A percentile compares a stretch with the other conserved stretches of the same genome.
phyloP scores from a whole-genome alignment of 2,329 filamentous ascomycete species.

The Scedosporium boydii region DNA sequence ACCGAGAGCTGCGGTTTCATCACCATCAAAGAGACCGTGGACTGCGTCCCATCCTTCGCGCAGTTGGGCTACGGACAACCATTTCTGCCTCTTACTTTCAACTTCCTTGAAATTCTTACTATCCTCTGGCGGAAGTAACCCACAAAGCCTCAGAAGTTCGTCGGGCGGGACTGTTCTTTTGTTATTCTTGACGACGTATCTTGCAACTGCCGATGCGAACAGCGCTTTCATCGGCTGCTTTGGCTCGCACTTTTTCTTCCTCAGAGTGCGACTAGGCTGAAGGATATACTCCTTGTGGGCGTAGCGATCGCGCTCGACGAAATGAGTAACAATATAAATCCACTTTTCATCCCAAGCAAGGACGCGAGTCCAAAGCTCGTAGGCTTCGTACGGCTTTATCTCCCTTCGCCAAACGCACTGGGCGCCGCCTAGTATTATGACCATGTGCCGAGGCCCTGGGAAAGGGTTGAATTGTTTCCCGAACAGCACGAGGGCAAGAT shows the following conservation, averaged over 20 bases:
- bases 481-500: conserved; percentile 23
- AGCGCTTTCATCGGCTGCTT: background rate
- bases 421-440: background rate
- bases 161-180: background rate
- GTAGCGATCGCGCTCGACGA: conserved; percentile 32
- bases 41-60: background rate
- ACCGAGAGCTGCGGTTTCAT: background rate
- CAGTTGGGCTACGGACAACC: background rate
- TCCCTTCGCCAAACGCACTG: background rate
- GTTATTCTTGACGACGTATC: background rate
- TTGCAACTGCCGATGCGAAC: background rate
- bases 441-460: background rate
- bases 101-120: background rate
- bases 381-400: background rate
- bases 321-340: conserved; percentile 68
- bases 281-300: background rate
- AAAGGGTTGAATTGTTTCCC: background rate
- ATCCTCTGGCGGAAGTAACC: background rate
- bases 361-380: conserved; percentile 52
- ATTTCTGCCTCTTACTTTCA: background rate
- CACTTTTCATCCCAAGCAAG: conserved; percentile 74
- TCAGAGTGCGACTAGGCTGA: background rate
- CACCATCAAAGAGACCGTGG: background rate
- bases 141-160: background rate
- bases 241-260: background rate